Conservation (phyloP, 2,329 filamentous ascomycete genomes). For the Lasiodiplodia theobromae region DNA sequence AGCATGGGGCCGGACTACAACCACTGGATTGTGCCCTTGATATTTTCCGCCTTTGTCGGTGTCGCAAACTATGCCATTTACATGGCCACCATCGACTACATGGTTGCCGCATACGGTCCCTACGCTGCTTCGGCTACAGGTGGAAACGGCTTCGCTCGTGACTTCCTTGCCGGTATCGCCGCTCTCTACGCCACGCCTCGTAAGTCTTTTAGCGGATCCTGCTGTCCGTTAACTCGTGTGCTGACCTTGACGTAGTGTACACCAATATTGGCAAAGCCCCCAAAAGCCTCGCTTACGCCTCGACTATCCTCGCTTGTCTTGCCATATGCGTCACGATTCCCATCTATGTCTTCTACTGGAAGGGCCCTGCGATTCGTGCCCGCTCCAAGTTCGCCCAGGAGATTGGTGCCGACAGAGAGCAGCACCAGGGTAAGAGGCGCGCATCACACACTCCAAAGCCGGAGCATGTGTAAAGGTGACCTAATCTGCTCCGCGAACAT, state of each 20-base stretch:
- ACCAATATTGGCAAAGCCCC: slow-evolving; percentile 41
- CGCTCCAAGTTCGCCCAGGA: slow-evolving; percentile 61
- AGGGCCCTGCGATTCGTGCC: slow-evolving; percentile 60
- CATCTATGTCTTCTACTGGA: slow-evolving; percentile 64
- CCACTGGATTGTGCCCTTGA: slow-evolving; percentile 73
- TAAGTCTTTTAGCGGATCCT: slow-evolving; percentile 31
- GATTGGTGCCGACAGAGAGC: slow-evolving; percentile 42
- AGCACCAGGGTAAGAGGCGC: slow-evolving; percentile 37
- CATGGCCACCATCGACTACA: slow-evolving; percentile 80
- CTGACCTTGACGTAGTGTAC: slow-evolving; percentile 37
- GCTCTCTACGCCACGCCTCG: slow-evolving; percentile 70
- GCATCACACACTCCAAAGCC: slow-evolving; percentile 2
- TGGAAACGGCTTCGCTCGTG: slow-evolving; percentile 76
- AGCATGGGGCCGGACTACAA: slow-evolving; percentile 62
- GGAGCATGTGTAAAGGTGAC: neutral
- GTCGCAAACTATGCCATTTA: slow-evolving; percentile 79
- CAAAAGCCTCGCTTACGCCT: slow-evolving; percentile 59
- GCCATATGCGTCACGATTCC: slow-evolving; percentile 60
- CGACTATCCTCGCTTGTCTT: slow-evolving; percentile 60
- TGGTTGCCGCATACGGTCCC: slow-evolving; percentile 74
- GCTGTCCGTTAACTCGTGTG: slow-evolving; percentile 34
- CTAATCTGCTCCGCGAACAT: too few species aligned
- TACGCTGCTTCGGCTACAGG: slow-evolving; percentile 78
- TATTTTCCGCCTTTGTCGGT: slow-evolving; percentile 71
- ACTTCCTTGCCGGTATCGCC: slow-evolving; percentile 75